Evolutionary conservation across 2,329 filamentous ascomycete species (phyloP), one percentile per base, ranked within the genome.

Genomic region (Fusarium solani-melongenae): DNA sequence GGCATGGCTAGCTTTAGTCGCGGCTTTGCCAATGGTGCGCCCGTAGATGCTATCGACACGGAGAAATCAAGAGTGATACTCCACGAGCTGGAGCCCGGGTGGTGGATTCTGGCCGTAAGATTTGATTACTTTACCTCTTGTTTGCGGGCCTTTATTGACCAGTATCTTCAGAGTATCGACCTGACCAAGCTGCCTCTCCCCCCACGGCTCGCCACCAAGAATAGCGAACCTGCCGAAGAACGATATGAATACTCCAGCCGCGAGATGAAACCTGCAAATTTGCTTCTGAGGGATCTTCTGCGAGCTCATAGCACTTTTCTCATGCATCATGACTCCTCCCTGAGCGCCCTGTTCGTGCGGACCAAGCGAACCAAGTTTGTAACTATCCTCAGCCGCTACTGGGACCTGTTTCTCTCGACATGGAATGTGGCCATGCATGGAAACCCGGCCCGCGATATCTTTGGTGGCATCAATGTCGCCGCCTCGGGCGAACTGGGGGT

Each of bases 381-480:
- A 64, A 88, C 86, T 33, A 86, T 93, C 41, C 84, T 99, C 31
- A 88, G 92, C 60, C 90, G 92, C 41, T 98, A 95, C 82, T 99
- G 96, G 96, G 90, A 92, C 73, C 78, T 88, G 12, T 92, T 88
- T 68, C 78, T 92, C 20, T 88, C 88, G 0, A 91, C 91, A 1
- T 99, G 96, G 96, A 94, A 96, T 75, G 93, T 98, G 14, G 88
- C 98, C 74, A 87, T 99, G 46, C 94, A 96, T 79, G 96, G 95
- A 10, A 98, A 97, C 77, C 96, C 96, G 0, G 91, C 92, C 2
- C 90, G 92, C 1, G 92, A 92, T 71, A 87, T 97, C 6, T 95
- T 94, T 78, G 91, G 92, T 12, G 95, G 94, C 7, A 91, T 98
- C 79, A 98, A 97, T 81, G 87, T 99, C 34, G 94, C 95, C 14